Conservation (phyloP, 2,329 filamentous ascomycete genomes). For the Alternaria panax region DNA sequence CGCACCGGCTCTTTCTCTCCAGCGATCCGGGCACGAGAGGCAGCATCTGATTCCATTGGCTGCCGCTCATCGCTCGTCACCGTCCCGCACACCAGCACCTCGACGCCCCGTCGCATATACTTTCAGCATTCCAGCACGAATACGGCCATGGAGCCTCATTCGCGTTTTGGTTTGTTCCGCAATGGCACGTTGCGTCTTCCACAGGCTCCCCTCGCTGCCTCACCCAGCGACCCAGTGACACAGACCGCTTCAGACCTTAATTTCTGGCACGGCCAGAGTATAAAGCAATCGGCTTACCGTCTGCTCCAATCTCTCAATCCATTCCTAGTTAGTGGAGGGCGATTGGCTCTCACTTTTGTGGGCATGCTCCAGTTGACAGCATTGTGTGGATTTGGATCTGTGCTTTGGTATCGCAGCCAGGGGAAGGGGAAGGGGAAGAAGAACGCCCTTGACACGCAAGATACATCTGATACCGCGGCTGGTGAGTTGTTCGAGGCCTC, state of each 20-base stretch:
- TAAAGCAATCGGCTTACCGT: slow-evolving; percentile 35
- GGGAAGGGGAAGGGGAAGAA: slow-evolving; percentile 26
- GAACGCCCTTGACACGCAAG: slow-evolving; percentile 25
- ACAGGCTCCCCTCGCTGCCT: slow-evolving; percentile 43
- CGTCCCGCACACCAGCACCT: slow-evolving; percentile 32
- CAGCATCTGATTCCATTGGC: slow-evolving; percentile 43
- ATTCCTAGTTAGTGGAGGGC: slow-evolving; percentile 31
- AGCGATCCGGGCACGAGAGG: slow-evolving; percentile 42
- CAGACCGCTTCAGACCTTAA: slow-evolving; percentile 36
- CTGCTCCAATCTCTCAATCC: slow-evolving; percentile 33
- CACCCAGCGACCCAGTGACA: slow-evolving; percentile 33
- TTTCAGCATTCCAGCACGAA: slow-evolving; percentile 44
- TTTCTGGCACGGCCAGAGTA: slow-evolving; percentile 30
- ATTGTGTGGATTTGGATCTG: slow-evolving; percentile 47
- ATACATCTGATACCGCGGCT: slow-evolving; percentile 29
- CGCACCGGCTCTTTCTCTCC: slow-evolving; percentile 40
- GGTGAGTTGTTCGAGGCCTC: slow-evolving; percentile 35
- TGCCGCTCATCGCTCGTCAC: slow-evolving; percentile 22
- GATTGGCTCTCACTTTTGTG: slow-evolving; percentile 35
- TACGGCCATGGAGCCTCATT: slow-evolving; percentile 47
- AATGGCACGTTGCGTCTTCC: slow-evolving; percentile 48
- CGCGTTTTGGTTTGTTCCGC: slow-evolving; percentile 37
- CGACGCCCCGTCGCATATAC: slow-evolving; percentile 44
- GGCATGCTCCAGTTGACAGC: slow-evolving; percentile 51
- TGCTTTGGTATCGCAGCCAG: slow-evolving; percentile 44